A percentile compares a stretch with the other conserved stretches of the same genome.
Evolutionary conservation across 1,139 yeast species (phyloP).

Genomic region (Candida pseudoviswanathii): DNA sequence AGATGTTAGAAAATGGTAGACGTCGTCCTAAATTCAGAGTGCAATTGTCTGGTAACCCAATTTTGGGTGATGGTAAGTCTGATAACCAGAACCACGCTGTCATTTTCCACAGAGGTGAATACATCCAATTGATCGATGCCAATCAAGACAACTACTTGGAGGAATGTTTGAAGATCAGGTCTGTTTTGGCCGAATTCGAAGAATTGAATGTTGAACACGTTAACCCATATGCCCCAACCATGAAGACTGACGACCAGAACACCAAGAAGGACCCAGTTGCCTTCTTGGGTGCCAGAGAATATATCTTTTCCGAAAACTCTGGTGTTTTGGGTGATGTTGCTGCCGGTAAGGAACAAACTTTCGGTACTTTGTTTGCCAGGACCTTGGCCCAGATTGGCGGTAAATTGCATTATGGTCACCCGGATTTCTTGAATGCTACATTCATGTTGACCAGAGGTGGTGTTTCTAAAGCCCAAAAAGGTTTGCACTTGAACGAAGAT

Average conservation of each 20-base stretch:
- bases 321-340: slow-evolving; percentile 60
- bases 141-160: slow-evolving; percentile 59
- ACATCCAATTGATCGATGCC: slow-evolving; percentile 56
- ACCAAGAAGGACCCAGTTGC: slow-evolving; percentile 47
- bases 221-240: slow-evolving; percentile 52
- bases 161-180: slow-evolving; percentile 56
- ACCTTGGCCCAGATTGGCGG: slow-evolving; percentile 59
- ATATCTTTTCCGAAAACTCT: slow-evolving; percentile 55
- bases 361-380: slow-evolving; percentile 57
- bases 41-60: slow-evolving; percentile 53
- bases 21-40: slow-evolving; percentile 46
- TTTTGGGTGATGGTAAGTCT: slow-evolving; percentile 59
- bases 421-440: slow-evolving; percentile 51
- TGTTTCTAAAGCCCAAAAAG: slow-evolving; percentile 57
- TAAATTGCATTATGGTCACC: slow-evolving; percentile 58
- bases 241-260: slow-evolving; percentile 23
- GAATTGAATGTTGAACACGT: slow-evolving; percentile 50
- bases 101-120: slow-evolving; percentile 55
- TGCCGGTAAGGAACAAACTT: slow-evolving; percentile 60
- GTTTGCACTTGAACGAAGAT: slow-evolving; percentile 57
- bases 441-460: slow-evolving; percentile 61
- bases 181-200: slow-evolving; percentile 53
- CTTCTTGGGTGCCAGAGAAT: slow-evolving; percentile 56
- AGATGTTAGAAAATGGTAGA: slow-evolving; percentile 34
- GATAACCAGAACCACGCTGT: slow-evolving; percentile 58